Base-by-base conservation (phyloP, 352 stramenopile species). In the Phytopythium aichiense region DNA sequence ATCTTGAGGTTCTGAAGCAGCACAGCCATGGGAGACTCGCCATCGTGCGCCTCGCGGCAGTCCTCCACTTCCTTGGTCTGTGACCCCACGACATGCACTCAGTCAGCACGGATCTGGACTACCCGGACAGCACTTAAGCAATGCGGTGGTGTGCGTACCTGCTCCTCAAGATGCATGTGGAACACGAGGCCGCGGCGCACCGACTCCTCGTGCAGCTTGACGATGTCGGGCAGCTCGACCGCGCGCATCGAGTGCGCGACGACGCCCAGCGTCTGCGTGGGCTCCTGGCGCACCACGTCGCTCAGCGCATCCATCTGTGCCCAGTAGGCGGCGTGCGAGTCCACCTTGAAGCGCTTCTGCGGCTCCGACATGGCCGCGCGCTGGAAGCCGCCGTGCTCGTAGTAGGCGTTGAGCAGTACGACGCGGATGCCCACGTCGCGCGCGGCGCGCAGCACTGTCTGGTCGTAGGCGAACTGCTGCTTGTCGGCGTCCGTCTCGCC, bases 231-330 rank as follows among this genome's bases (percentile, higher is more conserved):
- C 7, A 89, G 58, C 33, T 84, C 76, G 7, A 90, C 80, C 0
- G 83, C 83, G 31, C 83, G 83, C 75, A 92, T 84, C 56, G 83
- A 92, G 67, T 92, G 83, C 0, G 83, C 80, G 9, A 92, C 83
- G 12, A 92, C 83, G 18, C 83, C 83, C 22, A 92, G 62, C 55
- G 80, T 78, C 61, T 89, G 80, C 4, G 77, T 88, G 11, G 63
- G 45, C 2, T 61, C 60, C 38, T 77, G 72, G 18, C 52, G 40
- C 22, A 74, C 38, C 58, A 61, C 64, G 16, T 13, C 59, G 48
- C 69, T 60, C 43, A 92, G 64, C 25, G 59, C 64, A 30, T 90
- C 80, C 83, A 92, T 89, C 58, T 90, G 75, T 13, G 58, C 56
- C 80, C 83, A 92, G 68, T 92, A 90, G 38, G 80, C 69, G 9